Percentiles rank a stretch among this genome's conserved stretches.
phyloP scores from a whole-genome alignment of 2,329 filamentous ascomycete species.

The Decorospora gaudefroyi region DNA sequence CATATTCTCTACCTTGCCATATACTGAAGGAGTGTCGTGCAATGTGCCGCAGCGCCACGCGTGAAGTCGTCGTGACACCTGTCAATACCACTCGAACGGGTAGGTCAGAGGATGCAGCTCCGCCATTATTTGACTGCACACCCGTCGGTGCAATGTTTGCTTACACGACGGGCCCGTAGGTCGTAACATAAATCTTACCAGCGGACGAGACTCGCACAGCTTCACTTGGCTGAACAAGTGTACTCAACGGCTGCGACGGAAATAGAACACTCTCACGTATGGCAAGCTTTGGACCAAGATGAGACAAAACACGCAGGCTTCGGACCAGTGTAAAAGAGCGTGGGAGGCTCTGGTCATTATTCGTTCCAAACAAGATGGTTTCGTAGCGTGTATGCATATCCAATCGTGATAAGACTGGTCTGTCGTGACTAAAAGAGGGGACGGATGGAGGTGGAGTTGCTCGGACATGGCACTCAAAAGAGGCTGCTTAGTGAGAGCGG shows the following conservation, averaged over 20 bases:
- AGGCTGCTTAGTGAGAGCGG: conserved; percentile 3
- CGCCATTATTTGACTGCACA: too few relatives aligned
- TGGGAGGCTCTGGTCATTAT: conserved; percentile 24
- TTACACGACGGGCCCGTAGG: too few relatives aligned
- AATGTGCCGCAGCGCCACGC: conserved; percentile 1
- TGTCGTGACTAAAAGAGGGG: conserved; percentile 12
- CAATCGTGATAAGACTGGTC: conserved; percentile 7
- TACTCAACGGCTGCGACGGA: neutral
- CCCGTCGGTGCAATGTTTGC: too few relatives aligned
- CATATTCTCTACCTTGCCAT: neutral
- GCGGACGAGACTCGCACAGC: conserved; percentile 4
- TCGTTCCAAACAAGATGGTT: conserved; percentile 24
- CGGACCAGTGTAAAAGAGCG: conserved; percentile 21
- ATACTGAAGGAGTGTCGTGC: neutral
- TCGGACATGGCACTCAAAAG: too few relatives aligned
- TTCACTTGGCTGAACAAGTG: neutral
- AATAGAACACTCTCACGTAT: conserved; percentile 8
- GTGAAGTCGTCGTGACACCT: conserved; percentile 1
- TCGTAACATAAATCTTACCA: too few relatives aligned
- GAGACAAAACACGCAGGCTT: too few relatives aligned
- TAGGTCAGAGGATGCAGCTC: too few relatives aligned
- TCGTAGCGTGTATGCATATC: conserved; percentile 15
- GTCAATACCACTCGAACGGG: conserved; percentile 1
- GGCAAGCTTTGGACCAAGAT: conserved; percentile 6
- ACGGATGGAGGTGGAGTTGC: neutral